phyloP scores from a whole-genome alignment of 257 asterid genomes.

The Primulina huaijiensis region DNA sequence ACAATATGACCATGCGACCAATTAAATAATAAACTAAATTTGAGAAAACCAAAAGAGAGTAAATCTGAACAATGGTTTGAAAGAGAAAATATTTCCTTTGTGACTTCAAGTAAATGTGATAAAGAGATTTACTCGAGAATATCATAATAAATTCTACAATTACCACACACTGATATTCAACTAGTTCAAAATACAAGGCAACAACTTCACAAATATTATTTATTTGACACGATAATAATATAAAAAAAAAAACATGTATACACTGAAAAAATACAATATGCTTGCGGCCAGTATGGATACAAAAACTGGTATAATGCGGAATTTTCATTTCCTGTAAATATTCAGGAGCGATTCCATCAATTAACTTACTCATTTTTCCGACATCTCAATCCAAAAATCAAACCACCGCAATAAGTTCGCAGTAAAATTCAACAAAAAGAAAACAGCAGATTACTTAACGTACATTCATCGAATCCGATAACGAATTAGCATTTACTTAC shows the following conservation, averaged over 20 bases:
- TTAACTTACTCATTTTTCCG: background rate
- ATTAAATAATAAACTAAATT: background rate
- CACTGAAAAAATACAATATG: background rate
- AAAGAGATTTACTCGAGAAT: background rate
- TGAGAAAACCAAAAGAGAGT: constrained; percentile 2
- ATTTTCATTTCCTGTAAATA: constrained; percentile 1
- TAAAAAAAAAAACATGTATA: background rate
- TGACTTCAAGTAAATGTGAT: background rate
- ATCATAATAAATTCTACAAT: background rate
- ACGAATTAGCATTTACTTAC: background rate
- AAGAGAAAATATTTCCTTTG: background rate
- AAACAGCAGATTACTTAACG: background rate
- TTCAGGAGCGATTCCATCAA: constrained; percentile 2
- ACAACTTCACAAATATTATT: background rate
- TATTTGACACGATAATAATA: background rate
- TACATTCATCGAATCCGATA: background rate
- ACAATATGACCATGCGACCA: background rate
- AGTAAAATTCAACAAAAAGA: background rate
- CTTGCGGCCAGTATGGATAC: background rate
- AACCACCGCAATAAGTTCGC: constrained; percentile 16
- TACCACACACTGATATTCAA: constrained; percentile 1
- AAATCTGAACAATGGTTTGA: background rate
- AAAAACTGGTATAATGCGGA: background rate
- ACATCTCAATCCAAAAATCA: constrained; percentile 4
- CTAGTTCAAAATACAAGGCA: background rate